Evolutionary conservation across 176 grass and related monocot species (phyloP), one percentile per base, ranked within the genome.

Genomic region (Oryza coarctata): DNA sequence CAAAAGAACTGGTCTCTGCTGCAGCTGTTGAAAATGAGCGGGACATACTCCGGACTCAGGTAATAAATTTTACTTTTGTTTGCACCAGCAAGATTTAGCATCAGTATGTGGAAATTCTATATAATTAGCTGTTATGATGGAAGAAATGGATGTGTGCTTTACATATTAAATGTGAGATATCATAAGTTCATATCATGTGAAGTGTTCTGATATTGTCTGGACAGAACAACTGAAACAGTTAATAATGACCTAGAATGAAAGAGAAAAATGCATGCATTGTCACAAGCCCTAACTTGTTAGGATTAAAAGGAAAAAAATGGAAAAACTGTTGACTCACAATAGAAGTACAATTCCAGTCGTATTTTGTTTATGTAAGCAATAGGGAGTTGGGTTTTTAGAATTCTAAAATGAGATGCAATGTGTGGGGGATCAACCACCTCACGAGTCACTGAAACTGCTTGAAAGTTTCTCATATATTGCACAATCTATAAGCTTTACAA

Each of bases 1-100:
- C 96, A 60, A 98, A 91, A 84, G 96, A 95, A 84, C 80, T 95
- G 80, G 93, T 98, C 65, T 79, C 93, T 82, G 68, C 90, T 78
- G 78, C 91, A 18, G 89, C 93, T 80, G 1, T 98, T 74, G 88
- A 98, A 82, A 93, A 82, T 82, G 96, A 98, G 72, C 65, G 89
- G 23, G 93, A 95, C 14, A 88, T 99, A 89, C 89, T 93, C 7
- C 88, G 71, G 86, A 85, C 89, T 81, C 93, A 95, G 96, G 96
- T 91, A 23, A 23, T 62, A 70, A 47, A 30, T 62, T 17, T 28
- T n/a, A 13, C 70, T 7, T 67, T 47, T 33, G 27, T 45, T 63
- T 73, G 10, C 75, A 45, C 47, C 71, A 63, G 50, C 33, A 71
- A 17, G 10, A 79, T 74, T 74, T 65, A 18, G 57, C 1, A 9